Conservation (phyloP, 2,329 filamentous ascomycete species). For the Aspergillus sp. region DNA sequence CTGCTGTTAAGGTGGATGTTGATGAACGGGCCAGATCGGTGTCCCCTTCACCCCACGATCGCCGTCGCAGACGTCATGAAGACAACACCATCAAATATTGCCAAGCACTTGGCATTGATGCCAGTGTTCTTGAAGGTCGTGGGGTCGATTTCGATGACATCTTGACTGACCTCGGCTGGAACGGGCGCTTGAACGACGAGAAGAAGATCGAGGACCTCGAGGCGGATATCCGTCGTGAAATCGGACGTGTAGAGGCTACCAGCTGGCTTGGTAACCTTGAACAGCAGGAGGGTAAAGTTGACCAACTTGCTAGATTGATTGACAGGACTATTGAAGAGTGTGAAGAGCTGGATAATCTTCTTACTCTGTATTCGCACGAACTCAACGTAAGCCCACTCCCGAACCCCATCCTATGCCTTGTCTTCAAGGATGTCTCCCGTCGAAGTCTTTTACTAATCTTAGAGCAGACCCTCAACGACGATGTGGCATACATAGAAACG, state of each 20-base stretch:
- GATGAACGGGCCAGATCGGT: slow-evolving; percentile 33
- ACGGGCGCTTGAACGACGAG: slow-evolving; percentile 71
- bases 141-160: slow-evolving; percentile 79
- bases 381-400: slow-evolving; percentile 67
- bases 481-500: slow-evolving; percentile 95
- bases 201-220: slow-evolving; percentile 79
- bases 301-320: slow-evolving; percentile 80
- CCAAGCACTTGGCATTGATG: slow-evolving; percentile 73
- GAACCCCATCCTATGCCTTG: neutral
- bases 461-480: slow-evolving; percentile 80
- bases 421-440: neutral
- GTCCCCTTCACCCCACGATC: slow-evolving; percentile 46
- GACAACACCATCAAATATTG: slow-evolving; percentile 79
- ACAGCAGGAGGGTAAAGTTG: slow-evolving; percentile 86
- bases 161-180: slow-evolving; percentile 86
- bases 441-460: slow-evolving; percentile 21
- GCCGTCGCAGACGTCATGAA: slow-evolving; percentile 62
- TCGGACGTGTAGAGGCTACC: slow-evolving; percentile 86
- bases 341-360: slow-evolving; percentile 89
- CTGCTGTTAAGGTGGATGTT: slow-evolving; percentile 17
- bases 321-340: slow-evolving; percentile 92
- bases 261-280: slow-evolving; percentile 83
- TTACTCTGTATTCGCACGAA: slow-evolving; percentile 94
- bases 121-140: slow-evolving; percentile 70
- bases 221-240: slow-evolving; percentile 78